Evolutionary conservation across 192 early-diverging fungal species (phyloP), one percentile per base, ranked within the genome.

Genomic region (Entophlyctis luteolus): DNA sequence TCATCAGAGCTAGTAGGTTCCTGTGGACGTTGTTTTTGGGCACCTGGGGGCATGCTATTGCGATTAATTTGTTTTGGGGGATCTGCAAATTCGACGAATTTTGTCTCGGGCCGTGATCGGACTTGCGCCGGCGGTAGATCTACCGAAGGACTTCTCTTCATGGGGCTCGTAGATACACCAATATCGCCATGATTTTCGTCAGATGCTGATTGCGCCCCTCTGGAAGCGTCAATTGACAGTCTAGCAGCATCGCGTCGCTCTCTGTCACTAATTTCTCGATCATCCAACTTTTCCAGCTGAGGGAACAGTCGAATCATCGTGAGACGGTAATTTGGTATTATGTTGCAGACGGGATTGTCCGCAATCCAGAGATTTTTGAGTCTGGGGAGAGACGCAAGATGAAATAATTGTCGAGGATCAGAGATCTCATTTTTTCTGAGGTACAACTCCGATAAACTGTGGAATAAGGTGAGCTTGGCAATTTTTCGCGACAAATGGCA

Each of bases 401-500:
- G 57, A 2, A 57, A 34, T 22, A 79, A 55, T 52, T 79, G 65
- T 16, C 58, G 46, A 16, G 62, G 37, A 50, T 79, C 68, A 6
- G 53, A 57, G 28, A 79, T 70, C 10, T 74, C 42, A 55, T 79
- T 79, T 28, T 73, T 68, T 16, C 78, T 74, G 14, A 79, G 68
- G 62, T 79, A 77, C 4, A 79, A 65, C 38, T 79, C 74, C 16
- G 12, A 49, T 8, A 78, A 48, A 4, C 59, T 65, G 10, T 29
- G 20, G 2, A 66, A 45, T 39, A 55, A 14, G 8, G 32, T 29
- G 42, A 71, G 71, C 25, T 52, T 29, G 62, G 42, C 8, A 67
- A 33, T 18, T 62, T 66, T 36, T 70, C 67, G 1, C 0, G 32
- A 36, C 25, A 14, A 12, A 29, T 56, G 50, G 29, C 23, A 16